phyloP scores from a whole-genome alignment of 306 rosid genomes.

The Senna tora region DNA sequence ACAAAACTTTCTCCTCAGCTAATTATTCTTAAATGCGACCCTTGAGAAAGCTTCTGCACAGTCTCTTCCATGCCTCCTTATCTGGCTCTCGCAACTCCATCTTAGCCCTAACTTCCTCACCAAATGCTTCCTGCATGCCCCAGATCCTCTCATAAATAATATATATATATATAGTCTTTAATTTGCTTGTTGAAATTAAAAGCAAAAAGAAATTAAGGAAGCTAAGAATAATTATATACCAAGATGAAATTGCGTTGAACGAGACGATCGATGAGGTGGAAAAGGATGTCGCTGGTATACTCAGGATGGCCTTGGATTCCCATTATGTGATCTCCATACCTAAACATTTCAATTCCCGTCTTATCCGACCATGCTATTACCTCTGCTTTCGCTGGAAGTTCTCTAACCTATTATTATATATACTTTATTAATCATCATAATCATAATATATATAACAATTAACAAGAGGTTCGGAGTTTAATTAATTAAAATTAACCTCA shows the following conservation, averaged over 20 bases:
- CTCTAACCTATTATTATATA: slow-evolving; percentile 62
- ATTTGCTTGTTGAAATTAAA: too few relatives aligned
- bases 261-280: slow-evolving; percentile 73
- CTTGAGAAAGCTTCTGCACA: slow-evolving; percentile 74
- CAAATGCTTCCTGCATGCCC: slow-evolving; percentile 65
- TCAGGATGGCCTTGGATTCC: slow-evolving; percentile 99
- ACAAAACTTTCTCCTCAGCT: too few relatives aligned
- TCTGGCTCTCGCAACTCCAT: slow-evolving; percentile 58
- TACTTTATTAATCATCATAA: too few relatives aligned
- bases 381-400: slow-evolving; percentile 78
- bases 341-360: slow-evolving; percentile 78
- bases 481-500: slow-evolving; percentile 54
- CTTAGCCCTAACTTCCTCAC: slow-evolving; percentile 53
- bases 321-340: slow-evolving; percentile 71
- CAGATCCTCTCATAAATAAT: too few relatives aligned
- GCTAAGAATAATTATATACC: too few relatives aligned
- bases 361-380: slow-evolving; percentile 83
- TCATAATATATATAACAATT: too few relatives aligned
- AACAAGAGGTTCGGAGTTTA: too few relatives aligned
- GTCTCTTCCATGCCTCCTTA: slow-evolving; percentile 64
- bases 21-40: slow-evolving; percentile 30
- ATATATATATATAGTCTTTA: too few relatives aligned
- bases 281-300: slow-evolving; percentile 71
- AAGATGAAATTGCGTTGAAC: slow-evolving; percentile 46
- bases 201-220: too few relatives aligned